Evolutionary conservation across 2,329 filamentous ascomycete species (phyloP), one percentile per base, ranked within the genome.

Genomic region (Aspergillus sp.): DNA sequence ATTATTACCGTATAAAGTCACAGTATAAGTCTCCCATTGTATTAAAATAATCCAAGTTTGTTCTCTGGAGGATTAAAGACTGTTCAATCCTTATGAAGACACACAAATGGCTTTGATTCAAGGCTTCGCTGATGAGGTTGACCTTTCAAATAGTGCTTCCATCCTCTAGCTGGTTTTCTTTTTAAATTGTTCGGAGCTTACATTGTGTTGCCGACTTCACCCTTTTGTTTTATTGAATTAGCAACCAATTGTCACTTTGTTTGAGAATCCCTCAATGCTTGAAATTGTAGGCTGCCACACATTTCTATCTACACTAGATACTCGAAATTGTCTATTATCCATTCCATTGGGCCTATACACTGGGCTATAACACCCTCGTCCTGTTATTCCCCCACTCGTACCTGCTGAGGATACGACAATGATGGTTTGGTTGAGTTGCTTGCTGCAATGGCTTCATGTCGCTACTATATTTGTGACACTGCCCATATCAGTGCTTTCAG

Each of bases 401-500:
- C 9, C 3, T 30, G 8, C 9, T 11, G 7, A 50, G 13, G 4
- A 7, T 36, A 22, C 45, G 18, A 22, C 22, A 39, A 51, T 18
- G 5, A 41, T 55, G 41, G 5, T 11, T 13, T 17, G 30, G 12
- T 36, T n/a, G 13, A 26, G 15, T 8, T 17, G 39, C 47, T 36
- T 59, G 56, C 13, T 13, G 15, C 30, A 22, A 42, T 56, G 50
- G 18, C 47, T 50, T 48, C 48, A 34, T 9, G 17, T n/a, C n/a
- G n/a, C 36, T 51, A 11, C 32, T 52, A 36, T 44, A 48, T 47
- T 56, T 43, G 12, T 59, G 32, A 45, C 38, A 22, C 39, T 66
- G 11, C 45, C 64, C 18, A 32, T 41, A 11, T 32, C 60, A 15
- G 45, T 59, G 8, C 56, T 57, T 15, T 69, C 71, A 18, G 73